Conservation (phyloP, 2,329 filamentous ascomycete species). For the Calonectria pteridis region DNA sequence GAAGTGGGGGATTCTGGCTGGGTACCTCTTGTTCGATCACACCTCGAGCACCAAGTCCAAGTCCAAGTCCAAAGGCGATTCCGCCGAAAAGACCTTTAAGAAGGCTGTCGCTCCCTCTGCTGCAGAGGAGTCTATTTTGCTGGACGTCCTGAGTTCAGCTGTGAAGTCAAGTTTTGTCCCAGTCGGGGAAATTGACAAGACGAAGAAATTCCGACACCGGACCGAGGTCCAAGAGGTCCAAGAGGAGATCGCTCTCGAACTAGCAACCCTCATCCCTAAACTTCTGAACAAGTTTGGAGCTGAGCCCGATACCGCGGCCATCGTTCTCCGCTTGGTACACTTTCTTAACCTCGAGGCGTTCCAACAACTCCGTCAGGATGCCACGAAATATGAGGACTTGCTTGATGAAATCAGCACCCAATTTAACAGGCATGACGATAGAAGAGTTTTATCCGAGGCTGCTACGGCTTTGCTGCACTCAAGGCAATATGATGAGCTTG, state of each 20-base stretch:
- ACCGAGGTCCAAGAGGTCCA: slow-evolving; percentile 77
- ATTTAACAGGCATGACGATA: slow-evolving; percentile 92
- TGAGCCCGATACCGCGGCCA: slow-evolving; percentile 86
- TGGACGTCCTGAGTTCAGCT: slow-evolving; percentile 87
- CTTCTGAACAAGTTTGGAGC: slow-evolving; percentile 94
- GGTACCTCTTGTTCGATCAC: slow-evolving; percentile 94
- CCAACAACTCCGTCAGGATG: slow-evolving; percentile 88
- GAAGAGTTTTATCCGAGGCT: slow-evolving; percentile 86
- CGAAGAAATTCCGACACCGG: slow-evolving; percentile 68
- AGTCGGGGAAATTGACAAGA: slow-evolving; percentile 73
- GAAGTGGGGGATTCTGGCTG: slow-evolving; percentile 89
- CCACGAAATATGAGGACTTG: slow-evolving; percentile 81
- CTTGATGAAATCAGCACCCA: slow-evolving; percentile 94
- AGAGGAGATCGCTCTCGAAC: slow-evolving; percentile 81
- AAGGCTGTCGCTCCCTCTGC: slow-evolving; percentile 79
- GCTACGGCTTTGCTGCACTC: slow-evolving; percentile 86
- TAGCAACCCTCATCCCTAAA: slow-evolving; percentile 84
- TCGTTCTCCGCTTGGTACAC: slow-evolving; percentile 87
- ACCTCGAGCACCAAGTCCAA: slow-evolving; percentile 71
- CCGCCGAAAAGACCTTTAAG: slow-evolving; percentile 73
- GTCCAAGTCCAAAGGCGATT: slow-evolving; percentile 62
- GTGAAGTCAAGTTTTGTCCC: slow-evolving; percentile 81
- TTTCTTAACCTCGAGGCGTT: slow-evolving; percentile 89
- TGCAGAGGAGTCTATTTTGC: slow-evolving; percentile 84
- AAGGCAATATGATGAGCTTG: slow-evolving; percentile 86